Percentiles rank a stretch among this genome's conserved stretches.
phyloP scores from a whole-genome alignment of 2,329 filamentous ascomycete genomes.

The Pestalotiopsis sp. region DNA sequence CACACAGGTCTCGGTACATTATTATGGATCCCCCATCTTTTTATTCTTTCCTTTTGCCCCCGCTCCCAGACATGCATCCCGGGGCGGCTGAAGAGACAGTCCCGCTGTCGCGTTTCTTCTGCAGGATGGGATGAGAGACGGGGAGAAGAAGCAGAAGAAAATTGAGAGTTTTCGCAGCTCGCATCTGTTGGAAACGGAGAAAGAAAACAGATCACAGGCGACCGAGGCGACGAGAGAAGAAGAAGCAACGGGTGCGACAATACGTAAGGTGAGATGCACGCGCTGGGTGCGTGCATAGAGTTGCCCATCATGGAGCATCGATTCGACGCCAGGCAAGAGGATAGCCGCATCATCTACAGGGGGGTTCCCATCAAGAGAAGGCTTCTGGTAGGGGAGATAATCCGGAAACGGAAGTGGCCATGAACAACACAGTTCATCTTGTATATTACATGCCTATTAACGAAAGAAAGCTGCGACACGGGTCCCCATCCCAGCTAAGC shows the following conservation, averaged over 20 bases:
- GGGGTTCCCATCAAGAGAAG: neutral
- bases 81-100: neutral
- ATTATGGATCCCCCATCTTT: neutral
- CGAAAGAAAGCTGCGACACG: neutral
- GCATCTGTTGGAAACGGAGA: neutral
- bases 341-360: conserved; percentile 2
- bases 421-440: neutral
- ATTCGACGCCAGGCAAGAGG: conserved; percentile 10
- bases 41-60: neutral
- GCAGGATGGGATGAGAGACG: neutral
- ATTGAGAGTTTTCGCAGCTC: neutral
- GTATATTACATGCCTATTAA: neutral
- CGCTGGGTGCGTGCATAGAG: conserved; percentile 13
- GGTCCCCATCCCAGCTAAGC: neutral
- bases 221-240: neutral
- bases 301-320: neutral
- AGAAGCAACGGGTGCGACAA: neutral
- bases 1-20: neutral
- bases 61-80: neutral
- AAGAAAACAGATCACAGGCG: neutral
- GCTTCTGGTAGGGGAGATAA: neutral
- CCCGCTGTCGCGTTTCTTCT: neutral
- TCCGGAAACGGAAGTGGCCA: neutral
- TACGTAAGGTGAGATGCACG: conserved; percentile 9
- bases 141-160: neutral